Base-by-base conservation (phyloP, 1,284 basidiomycete species). In the Trametes polyzona region DNA sequence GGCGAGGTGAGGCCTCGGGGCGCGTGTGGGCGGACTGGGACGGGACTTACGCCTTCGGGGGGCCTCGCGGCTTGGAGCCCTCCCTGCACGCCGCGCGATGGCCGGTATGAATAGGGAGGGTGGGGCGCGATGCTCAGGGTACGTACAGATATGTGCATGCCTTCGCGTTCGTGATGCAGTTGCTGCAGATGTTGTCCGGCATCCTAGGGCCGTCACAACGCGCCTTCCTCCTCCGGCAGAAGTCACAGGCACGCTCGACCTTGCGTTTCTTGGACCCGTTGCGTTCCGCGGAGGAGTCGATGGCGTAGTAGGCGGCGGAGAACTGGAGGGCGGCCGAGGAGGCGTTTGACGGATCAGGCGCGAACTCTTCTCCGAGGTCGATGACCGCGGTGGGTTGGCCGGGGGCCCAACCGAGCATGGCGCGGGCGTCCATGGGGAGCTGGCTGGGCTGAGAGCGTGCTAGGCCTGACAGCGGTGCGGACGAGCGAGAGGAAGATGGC, bases 51-150 rank as follows among this genome's bases (percentile, higher is more conserved):
- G 90, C 90, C 74, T 95, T 94, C 0, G 92, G 87, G 12, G 92
- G 92, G 0, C 92, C 92, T 57, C 93, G 81, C 50, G 92, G 87
- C 65, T 88, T 90, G 1, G 91, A 93, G 4, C 80, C 79, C 70
- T 89, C 87, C n/a, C 87, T 90, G 56, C n/a, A 24, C 17, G 40
- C 40, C 52, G 51, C 59, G 21, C 33, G 29, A 49, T 5, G 39
- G 29, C 12, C 57, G 56, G 49, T 40, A 17, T 11, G 24, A 27
- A 48, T 55, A 23, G n/a, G 37, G 11, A 14, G 7, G 35, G n/a
- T 16, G 10, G 36, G 29, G 44, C 57, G 19, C 27, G 40, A 47
- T 24, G 35, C 32, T 17, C 16, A 10, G 16, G 35, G 26, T 30
- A 57, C 86, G 59, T 64, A 88, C 83, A 92, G 67, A 69, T 92